Evolutionary conservation across 108 stramenopile species (phyloP).

Genomic region (Pseudonitzschia multiseries): DNA sequence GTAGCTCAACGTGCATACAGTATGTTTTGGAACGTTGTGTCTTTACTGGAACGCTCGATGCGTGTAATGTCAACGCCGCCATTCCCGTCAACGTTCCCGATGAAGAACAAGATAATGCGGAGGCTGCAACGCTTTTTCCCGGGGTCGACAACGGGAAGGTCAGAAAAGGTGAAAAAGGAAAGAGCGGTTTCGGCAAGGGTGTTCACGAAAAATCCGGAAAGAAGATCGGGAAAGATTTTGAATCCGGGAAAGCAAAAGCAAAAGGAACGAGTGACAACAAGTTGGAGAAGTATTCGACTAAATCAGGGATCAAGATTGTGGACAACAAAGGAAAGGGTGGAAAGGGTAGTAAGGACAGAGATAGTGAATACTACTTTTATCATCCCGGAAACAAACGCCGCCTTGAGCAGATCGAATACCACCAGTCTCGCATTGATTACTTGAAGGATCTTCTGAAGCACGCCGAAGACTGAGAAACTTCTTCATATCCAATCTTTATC

Average conservation of each 20-base stretch:
- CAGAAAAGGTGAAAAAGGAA: background rate
- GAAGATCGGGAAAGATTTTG: background rate
- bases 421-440: constrained; percentile 11
- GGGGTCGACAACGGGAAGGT: background rate
- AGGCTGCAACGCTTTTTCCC: background rate
- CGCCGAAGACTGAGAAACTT: background rate
- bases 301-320: background rate
- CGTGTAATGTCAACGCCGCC: constrained; percentile 3
- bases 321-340: background rate
- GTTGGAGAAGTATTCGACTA: background rate
- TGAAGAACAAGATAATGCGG: background rate
- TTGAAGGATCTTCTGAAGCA: constrained; percentile 1
- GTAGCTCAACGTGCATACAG: background rate
- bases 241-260: background rate
- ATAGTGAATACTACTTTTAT: background rate
- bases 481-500: background rate
- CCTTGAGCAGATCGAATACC: constrained; percentile 5
- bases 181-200: background rate
- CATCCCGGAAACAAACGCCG: background rate
- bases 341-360: background rate
- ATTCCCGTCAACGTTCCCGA: background rate
- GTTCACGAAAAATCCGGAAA: background rate
- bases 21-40: constrained; percentile 2
- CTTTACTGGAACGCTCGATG: background rate
- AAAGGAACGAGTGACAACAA: too few relatives aligned